phyloP scores from a whole-genome alignment of 345 rosid species.

The Psidium friedrichsthalianum region DNA sequence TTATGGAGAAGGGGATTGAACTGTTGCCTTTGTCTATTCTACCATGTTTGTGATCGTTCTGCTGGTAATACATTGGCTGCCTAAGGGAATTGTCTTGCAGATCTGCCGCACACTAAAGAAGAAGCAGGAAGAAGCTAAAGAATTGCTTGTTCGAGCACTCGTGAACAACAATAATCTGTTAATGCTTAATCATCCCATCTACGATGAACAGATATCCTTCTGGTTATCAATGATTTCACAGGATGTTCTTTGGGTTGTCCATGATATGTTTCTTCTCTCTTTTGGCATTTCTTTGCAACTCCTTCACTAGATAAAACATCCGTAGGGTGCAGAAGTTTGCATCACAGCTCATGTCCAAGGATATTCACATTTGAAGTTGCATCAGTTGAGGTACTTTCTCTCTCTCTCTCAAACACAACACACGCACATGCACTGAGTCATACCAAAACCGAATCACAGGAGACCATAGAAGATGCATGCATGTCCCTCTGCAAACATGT shows the following conservation, averaged over 20 bases:
- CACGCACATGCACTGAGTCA: neutral
- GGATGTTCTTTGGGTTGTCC: neutral
- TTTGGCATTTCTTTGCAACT: neutral
- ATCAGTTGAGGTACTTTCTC: neutral
- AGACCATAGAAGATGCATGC: neutral
- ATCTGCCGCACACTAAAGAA: conserved; percentile 70
- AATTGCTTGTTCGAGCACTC: conserved; percentile 65
- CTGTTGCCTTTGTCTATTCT: neutral
- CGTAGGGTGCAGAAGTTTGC: conserved; percentile 51
- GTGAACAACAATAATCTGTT: conserved; percentile 69
- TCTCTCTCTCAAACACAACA: neutral
- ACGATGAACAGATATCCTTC: conserved; percentile 85
- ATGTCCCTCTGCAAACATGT: neutral
- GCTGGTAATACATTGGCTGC: neutral
- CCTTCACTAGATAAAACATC: conserved; percentile 59
- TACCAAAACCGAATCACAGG: neutral
- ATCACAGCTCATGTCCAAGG: conserved; percentile 21
- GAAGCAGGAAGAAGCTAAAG: conserved; percentile 84
- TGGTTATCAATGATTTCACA: neutral
- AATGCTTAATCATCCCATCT: conserved; percentile 80
- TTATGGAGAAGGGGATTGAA: neutral
- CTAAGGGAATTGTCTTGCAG: conserved; percentile 21
- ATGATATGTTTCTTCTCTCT: neutral
- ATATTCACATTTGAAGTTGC: conserved; percentile 4
- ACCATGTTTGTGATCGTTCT: neutral